Evolutionary conservation across 345 rosid species (phyloP), one percentile per base, ranked within the genome.

Genomic region (Carallia pectinifolia): DNA sequence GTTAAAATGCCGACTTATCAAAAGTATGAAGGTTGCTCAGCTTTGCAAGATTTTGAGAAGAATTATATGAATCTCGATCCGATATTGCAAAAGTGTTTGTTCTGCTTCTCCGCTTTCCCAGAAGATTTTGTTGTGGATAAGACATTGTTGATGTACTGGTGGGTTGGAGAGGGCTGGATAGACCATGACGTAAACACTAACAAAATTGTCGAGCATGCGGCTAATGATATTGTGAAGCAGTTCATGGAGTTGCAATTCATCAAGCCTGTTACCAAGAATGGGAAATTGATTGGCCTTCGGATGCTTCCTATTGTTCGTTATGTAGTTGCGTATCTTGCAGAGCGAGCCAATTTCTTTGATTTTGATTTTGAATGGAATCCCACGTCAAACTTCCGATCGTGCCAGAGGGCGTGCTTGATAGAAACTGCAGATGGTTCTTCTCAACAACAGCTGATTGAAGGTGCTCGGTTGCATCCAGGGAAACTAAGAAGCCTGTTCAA

Each of bases 91-190:
- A 8, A n/a, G 34, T 67, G 73, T 69, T 71, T 74, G 72, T 31
- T 74, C 38, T 74, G 62, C 12, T 74, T 74, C 23, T 38, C 68
- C 0, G 68, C 65, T 10, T 77, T 77, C 40, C 76, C 81, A 1
- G 81, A 50, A 63, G 60, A 55, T 52, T 60, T 59, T 31, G 30
- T 63, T 5, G 67, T 74, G 50, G 62, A 48, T 61, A 79, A 74
- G 69, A 58, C 70, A 68, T 10, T 70, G 31, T 30, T 70, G 6
- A 61, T 48, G 33, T 56, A 71, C 44, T 74, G 82, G 82, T 74
- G 78, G 82, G 16, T 74, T 54, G 95, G 86, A 37, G 89, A 89
- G 75, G 71, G 73, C 10, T 39, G 87, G 60, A 56, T 80, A 34
- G 0, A 0, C 23, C 4, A 2, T 53, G 1, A 53, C n/a, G 58